Conservation (phyloP, 257 asterid genomes). For the Solanum chilense region DNA sequence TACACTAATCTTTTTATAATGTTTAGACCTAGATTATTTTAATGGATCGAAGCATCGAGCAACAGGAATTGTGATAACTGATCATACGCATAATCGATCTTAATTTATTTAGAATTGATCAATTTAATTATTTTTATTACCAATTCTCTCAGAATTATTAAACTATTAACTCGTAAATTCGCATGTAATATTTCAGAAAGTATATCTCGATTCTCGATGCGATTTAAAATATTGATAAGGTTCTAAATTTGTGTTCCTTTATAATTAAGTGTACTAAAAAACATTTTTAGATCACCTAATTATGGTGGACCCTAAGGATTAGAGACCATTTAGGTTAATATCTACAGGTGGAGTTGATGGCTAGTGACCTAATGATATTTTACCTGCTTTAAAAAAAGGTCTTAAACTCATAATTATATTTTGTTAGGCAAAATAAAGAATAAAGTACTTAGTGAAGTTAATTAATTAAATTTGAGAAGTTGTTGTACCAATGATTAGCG, state of each 20-base stretch:
- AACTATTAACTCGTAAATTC: background rate
- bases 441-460: background rate
- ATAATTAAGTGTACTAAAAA: background rate
- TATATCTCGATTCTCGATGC: background rate
- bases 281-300: background rate
- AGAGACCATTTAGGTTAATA: background rate
- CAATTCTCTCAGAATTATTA: background rate
- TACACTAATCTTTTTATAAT: background rate
- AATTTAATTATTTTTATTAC: background rate
- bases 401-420: background rate
- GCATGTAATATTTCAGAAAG: background rate
- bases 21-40: background rate
- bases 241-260: background rate
- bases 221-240: background rate
- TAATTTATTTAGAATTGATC: background rate
- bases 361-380: slow-evolving; percentile 2
- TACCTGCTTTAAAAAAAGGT: background rate
- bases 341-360: background rate
- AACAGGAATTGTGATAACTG: background rate
- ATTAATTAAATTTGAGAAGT: background rate
- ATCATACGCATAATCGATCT: background rate
- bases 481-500: slow-evolving; percentile 1
- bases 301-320: background rate
- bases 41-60: background rate
- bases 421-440: background rate